These are phyloP conservation scores for Prototheca stagnorum DNA, from an alignment of 163 green algal genomes.

Conservation along the genomic window DNA sequence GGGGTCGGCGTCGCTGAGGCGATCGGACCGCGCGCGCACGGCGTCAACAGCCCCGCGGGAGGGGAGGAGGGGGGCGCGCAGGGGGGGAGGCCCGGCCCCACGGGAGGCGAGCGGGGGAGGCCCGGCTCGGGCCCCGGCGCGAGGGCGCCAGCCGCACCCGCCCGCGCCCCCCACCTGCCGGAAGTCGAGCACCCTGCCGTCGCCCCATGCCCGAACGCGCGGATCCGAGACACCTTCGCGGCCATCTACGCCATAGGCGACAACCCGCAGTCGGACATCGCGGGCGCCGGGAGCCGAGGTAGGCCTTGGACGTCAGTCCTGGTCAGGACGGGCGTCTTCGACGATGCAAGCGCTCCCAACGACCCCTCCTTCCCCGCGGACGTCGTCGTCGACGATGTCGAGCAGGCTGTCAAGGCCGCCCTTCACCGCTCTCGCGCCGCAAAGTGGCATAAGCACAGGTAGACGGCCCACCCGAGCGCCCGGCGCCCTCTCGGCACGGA, in stretches of 20 bases:
- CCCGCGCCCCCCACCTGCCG: too few species aligned
- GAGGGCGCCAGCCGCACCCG: too few species aligned
- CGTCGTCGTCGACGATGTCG: constrained; percentile 47
- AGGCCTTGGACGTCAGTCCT: constrained; percentile 49
- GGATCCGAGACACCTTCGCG: constrained; percentile 18
- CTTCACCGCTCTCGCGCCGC: constrained; percentile 33
- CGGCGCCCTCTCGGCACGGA: too few species aligned
- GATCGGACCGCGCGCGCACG: too few species aligned
- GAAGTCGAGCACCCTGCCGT: too few species aligned
- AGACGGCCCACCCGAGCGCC: constrained; percentile 1
- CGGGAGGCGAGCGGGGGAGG: background rate
- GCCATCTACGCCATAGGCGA: constrained; percentile 61
- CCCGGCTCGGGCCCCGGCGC: too few species aligned
- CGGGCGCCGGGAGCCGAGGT: constrained; percentile 40
- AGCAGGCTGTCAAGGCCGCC: constrained; percentile 40
- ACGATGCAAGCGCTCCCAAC: constrained; percentile 33
- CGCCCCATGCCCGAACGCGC: background rate
- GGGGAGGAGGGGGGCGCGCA: too few species aligned
- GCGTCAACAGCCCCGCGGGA: too few species aligned
- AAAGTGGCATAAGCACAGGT: constrained; percentile 49
- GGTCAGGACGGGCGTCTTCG: constrained; percentile 60
- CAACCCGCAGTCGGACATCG: constrained; percentile 59
- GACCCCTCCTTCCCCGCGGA: constrained; percentile 28
- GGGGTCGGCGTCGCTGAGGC: too few species aligned
- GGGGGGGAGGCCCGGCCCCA: constrained; percentile 3